Evolutionary conservation across 1,284 basidiomycete genomes (phyloP).

Genomic region (Lignosus rhinocerotis): DNA sequence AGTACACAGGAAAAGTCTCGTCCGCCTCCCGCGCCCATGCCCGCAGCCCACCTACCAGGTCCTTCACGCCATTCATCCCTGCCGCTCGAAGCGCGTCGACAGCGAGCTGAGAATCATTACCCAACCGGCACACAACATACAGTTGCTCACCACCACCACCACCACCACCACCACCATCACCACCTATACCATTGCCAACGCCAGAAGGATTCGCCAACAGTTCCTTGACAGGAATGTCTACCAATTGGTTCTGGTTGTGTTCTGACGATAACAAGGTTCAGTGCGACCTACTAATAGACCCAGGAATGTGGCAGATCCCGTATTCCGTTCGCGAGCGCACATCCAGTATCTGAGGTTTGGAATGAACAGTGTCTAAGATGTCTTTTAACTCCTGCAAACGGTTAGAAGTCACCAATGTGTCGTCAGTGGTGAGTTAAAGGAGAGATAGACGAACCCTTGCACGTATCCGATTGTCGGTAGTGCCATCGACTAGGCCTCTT

Average conservation of each 20-base stretch:
- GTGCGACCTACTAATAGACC: slow-evolving; percentile 69
- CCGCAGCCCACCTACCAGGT: slow-evolving; percentile 77
- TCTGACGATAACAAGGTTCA: not conserved
- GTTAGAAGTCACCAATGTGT: not conserved
- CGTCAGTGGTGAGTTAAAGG: not conserved
- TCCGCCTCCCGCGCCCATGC: slow-evolving; percentile 80
- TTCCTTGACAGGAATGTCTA: slow-evolving; percentile 70
- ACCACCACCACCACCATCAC: too few species aligned
- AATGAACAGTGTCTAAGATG: slow-evolving; percentile 33
- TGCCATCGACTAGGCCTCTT: slow-evolving; percentile 45
- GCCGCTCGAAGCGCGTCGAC: slow-evolving; percentile 64
- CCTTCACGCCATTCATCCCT: slow-evolving; percentile 48
- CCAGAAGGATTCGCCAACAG: slow-evolving; percentile 58
- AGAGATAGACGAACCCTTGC: slow-evolving; percentile 40
- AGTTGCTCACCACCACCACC: slow-evolving; percentile 23
- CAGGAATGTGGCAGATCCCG: slow-evolving; percentile 81
- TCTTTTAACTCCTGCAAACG: slow-evolving; percentile 44
- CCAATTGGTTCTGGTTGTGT: not conserved
- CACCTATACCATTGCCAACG: not conserved
- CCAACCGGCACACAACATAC: slow-evolving; percentile 81
- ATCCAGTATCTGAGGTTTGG: slow-evolving; percentile 65
- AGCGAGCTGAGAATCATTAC: slow-evolving; percentile 93
- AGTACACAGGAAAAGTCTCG: slow-evolving; percentile 78
- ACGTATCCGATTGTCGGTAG: slow-evolving; percentile 45
- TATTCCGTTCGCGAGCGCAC: slow-evolving; percentile 84